phyloP scores from a whole-genome alignment of 75 land plant genomes.

The Sequoia sempervirens region DNA sequence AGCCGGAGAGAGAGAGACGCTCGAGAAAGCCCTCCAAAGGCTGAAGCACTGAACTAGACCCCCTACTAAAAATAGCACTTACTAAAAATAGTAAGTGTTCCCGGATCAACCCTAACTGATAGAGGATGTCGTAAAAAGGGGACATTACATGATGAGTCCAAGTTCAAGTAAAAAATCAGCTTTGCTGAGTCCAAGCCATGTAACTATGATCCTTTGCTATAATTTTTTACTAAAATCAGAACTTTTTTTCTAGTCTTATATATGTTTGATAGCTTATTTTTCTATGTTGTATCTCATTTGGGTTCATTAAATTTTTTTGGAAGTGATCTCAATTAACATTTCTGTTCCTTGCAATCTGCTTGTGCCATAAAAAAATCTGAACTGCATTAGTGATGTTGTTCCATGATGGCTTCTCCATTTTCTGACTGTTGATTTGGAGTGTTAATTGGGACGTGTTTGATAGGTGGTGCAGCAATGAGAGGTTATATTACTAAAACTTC shows the following conservation, averaged over 20 bases:
- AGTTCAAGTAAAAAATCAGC: too few species aligned
- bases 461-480: neutral
- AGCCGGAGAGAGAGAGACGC: too few species aligned
- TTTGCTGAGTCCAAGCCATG: too few species aligned
- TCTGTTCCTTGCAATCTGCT: neutral
- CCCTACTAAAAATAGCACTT: too few species aligned
- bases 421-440: too few species aligned
- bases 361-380: neutral
- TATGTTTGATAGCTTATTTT: neutral
- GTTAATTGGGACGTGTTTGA: neutral
- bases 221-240: neutral
- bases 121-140: too few species aligned
- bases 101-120: too few species aligned
- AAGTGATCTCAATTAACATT: neutral
- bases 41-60: too few species aligned
- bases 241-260: neutral
- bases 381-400: neutral
- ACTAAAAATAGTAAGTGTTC: too few species aligned
- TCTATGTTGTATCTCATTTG: neutral
- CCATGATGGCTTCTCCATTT: neutral
- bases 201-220: neutral
- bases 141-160: too few species aligned
- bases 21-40: too few species aligned
- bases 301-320: neutral
- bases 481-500: neutral